Conservation (phyloP, 2,329 filamentous ascomycete species). For the Apiospora malaysiana region DNA sequence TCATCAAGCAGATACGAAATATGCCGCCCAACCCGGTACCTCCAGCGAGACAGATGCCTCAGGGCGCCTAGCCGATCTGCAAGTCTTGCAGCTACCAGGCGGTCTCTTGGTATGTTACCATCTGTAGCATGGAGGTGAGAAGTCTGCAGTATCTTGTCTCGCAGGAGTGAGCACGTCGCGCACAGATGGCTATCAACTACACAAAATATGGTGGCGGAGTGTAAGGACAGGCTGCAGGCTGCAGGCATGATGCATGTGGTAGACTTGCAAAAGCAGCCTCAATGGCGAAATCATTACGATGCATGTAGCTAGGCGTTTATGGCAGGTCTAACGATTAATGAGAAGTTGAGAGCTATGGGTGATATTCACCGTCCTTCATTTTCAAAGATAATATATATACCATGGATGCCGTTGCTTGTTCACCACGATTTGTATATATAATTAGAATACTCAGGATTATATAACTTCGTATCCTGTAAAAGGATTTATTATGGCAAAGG, state of each 20-base stretch:
- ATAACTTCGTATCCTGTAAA: no score
- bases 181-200: background rate
- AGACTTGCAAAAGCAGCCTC: slow-evolving; percentile 29
- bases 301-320: slow-evolving; percentile 42
- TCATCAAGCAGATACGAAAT: slow-evolving; percentile 89
- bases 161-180: slow-evolving; percentile 14
- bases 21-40: slow-evolving; percentile 65
- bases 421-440: no score
- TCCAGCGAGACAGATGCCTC: slow-evolving; percentile 48
- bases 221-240: slow-evolving; percentile 6
- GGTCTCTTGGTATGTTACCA: background rate
- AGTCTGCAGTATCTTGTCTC: background rate
- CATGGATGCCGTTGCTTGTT: background rate
- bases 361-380: background rate
- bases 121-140: background rate
- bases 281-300: slow-evolving; percentile 34
- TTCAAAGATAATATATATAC: background rate
- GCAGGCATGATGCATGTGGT: background rate
- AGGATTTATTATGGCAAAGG: no score
- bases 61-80: slow-evolving; percentile 31
- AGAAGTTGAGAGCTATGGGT: slow-evolving; percentile 10
- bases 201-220: background rate
- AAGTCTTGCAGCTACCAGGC: background rate
- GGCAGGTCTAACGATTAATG: slow-evolving; percentile 28
- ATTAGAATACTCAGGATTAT: no score